Evolutionary conservation across 768 basidiomycete species (phyloP), one percentile per base, ranked within the genome.

Genomic region (Agrocybe pediades): DNA sequence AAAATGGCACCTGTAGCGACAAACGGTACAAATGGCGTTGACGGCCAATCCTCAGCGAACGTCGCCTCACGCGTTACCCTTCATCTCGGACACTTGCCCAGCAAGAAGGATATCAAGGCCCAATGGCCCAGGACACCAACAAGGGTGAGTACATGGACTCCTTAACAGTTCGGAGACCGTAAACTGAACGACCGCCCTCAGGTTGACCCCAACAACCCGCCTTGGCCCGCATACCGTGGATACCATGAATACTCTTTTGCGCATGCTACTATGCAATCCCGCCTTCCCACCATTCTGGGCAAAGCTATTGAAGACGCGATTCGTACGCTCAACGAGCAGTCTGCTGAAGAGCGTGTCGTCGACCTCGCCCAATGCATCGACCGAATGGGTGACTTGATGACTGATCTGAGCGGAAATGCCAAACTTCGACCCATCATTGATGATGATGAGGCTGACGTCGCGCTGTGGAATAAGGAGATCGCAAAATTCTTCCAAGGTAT

Each of bases 401-500:
- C 76, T 9, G 92, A 96, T 66, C 75, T 96, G 53, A 90, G 89
- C 63, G 84, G 81, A 0, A 93, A 94, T 64, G 83, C 85, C 9
- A 92, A 91, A 67, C 78, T 96, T 9, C 76, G 95, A 11, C 92
- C 92, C 26, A 92, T 97, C 64, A 72, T 92, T 26, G 95, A 97
- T 68, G 95, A 97, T 64, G 85, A 81, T 48, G 95, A 95, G 66
- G 94, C 85, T 8, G 95, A 97, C 57, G 89, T 98, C 25, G 87
- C 93, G 6, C 78, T 97, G 7, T 98, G 95, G 95, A 98, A 98
- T 74, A 96, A 97, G 68, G 92, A 94, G 68, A 95, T 96, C 43
- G 92, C 92, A 40, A 93, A 92, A 66, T 97, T 83, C 69, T 97
- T 97, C 74, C 87, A 93, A 73, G 92, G 91, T 84, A 62, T 65